Base-by-base conservation (phyloP, 179 eudicot species). In the Beta lomatogona region DNA sequence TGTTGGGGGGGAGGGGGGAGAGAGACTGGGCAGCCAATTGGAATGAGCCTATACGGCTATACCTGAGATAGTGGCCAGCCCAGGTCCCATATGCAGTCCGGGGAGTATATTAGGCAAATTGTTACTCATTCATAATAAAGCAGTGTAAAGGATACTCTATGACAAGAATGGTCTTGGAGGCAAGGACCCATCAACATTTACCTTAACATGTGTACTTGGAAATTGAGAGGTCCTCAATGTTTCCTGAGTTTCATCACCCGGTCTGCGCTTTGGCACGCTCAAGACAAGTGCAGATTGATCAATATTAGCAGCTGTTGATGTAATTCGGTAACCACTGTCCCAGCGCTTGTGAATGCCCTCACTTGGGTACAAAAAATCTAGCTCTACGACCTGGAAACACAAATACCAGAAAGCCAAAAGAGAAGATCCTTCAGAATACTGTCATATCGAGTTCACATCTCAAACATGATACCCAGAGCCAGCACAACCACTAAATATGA, bases 141-240 rank as follows among this genome's bases (percentile, higher is more conserved):
- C 10, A 61, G 9, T 25, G 2, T 64, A 25, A 3, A 44, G 16
- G 52, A 48, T 48, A 48, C 52, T 48, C 3, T 25, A 25, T 36
- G 41, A 36, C 41, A 36, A 36, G 3, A 36, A 36, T 36, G 41
- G 41, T 36, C 41, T 36, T 36, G 41, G 41, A 36, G 41, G 41
- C 3, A 36, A 36, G 41, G 41, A 36, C 41, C 41, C 5, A 22
- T 44, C 9, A 67, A 63, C 16, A 54, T 12, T 72, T 80, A 90
- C 93, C 93, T 90, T 90, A 1, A 90, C 91, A 88, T 90, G 93
- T 0, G 92, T 85, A 85, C 92, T 89, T 45, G 93, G 93, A 82
- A 91, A 91, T 64, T 88, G 92, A 19, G 92, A 88, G 36, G 92
- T 91, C 57, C 93, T 86, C 71, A 91, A 76, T 15, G 93, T 91